A percentile compares a stretch with the other conserved stretches of the same genome.
Conservation (phyloP, 2,329 filamentous ascomycete genomes). For the Talaromyces sp. region DNA sequence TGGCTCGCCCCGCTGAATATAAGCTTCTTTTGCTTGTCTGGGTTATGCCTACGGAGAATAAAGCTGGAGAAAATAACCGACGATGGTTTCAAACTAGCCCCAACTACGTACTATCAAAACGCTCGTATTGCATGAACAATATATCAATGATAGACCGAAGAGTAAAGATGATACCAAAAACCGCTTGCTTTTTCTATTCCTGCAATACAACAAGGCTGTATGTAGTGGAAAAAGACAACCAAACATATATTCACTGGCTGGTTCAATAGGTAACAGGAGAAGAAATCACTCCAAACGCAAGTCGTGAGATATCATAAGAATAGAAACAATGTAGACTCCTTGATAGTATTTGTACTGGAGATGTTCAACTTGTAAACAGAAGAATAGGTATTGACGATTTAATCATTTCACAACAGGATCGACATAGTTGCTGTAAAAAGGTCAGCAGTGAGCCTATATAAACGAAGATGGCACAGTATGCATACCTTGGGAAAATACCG, state of each 20-base stretch:
- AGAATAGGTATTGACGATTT: not conserved
- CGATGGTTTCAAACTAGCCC: not conserved
- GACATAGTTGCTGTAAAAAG: constrained; percentile 37
- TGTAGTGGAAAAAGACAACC: not conserved
- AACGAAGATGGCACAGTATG: constrained; percentile 14
- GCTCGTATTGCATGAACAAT: not conserved
- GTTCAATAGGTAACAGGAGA: not conserved
- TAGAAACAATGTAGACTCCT: constrained; percentile 20
- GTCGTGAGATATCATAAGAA: constrained; percentile 8
- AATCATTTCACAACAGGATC: constrained; percentile 17
- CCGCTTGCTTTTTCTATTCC: constrained; percentile 6
- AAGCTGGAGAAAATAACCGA: constrained; percentile 6
- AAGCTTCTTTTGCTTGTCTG: not conserved
- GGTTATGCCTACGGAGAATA: not conserved
- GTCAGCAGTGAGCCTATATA: not conserved
- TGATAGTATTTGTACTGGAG: not conserved
- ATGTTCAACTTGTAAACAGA: not conserved
- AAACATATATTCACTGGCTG: not conserved
- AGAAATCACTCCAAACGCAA: not conserved
- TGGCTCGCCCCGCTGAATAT: not conserved
- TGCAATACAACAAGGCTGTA: not conserved
- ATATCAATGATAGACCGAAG: not conserved
- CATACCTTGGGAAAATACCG: constrained; percentile 86
- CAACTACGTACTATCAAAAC: not conserved
- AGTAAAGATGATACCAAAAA: not conserved